Base-by-base conservation (phyloP, 2,329 filamentous ascomycete species). In the Penicillium sp. region DNA sequence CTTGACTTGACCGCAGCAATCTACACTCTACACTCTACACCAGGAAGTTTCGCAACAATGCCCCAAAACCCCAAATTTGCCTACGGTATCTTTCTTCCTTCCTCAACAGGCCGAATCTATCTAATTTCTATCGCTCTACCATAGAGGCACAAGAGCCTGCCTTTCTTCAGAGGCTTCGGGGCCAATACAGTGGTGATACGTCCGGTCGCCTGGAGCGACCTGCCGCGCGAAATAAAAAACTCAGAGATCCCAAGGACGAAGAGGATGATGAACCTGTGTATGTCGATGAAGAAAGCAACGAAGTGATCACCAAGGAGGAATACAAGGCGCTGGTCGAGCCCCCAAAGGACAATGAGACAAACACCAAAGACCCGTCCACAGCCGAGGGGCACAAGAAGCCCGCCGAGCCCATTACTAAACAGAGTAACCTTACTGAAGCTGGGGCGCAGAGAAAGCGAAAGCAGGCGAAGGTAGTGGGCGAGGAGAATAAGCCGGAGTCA, bases 211-310 rank as follows among this genome's bases (percentile, higher is more conserved):
- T 75, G 20, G 70, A 75, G 56, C 68, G 69, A 51, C 72, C 73
- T 31, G 61, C 67, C 44, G 65, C 67, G 20, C 72, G 72, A 42
- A 72, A 74, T 31, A 69, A 67, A 51, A 75, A 69, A 65, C 57
- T 64, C 41, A 73, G 68, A 53, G 65, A 71, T 31, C 62, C 54
- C 43, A 57, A 71, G 35, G 65, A 71, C 8, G 74, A 71, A 29
- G 73, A 76, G 15, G 73, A 75, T 42, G 76, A 78, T 41, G 74
- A 67, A 9, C 76, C 76, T 37, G 76, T 73, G 41, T 78, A 78
- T 53, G 69, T 78, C 43, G 70, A 76, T 27, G 76, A 76, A 61
- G 71, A 73, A 27, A 77, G 73, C 56, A 75, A 77, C 45, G 73
- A 77, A 53, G 69, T 73, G 25, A 71, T 78, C 40, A 73, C 75